These are phyloP conservation scores for Candida frijolesensis DNA, from an alignment of 1,139 yeast species.

Conservation along the genomic window DNA sequence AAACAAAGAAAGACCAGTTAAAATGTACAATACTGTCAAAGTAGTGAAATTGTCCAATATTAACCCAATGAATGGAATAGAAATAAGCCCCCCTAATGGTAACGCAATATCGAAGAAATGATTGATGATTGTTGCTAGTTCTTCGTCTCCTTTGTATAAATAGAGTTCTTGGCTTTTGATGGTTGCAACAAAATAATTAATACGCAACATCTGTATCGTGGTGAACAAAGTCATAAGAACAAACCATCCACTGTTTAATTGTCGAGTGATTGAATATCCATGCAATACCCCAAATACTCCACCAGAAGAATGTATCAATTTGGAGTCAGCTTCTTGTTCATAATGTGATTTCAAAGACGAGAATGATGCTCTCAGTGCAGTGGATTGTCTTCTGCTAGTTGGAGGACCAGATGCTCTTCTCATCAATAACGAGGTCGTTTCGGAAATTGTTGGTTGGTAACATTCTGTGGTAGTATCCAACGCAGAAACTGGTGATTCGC, in stretches of 20 bases:
- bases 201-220: slow-evolving; percentile 83
- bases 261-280: slow-evolving; percentile 59
- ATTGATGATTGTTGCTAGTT: slow-evolving; percentile 60
- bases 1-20: slow-evolving; percentile 54
- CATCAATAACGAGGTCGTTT: slow-evolving; percentile 45
- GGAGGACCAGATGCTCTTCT: slow-evolving; percentile 28
- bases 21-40: slow-evolving; percentile 53
- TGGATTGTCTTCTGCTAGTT: slow-evolving; percentile 38
- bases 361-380: slow-evolving; percentile 38
- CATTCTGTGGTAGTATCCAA: slow-evolving; percentile 3
- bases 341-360: slow-evolving; percentile 54
- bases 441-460: slow-evolving; percentile 43
- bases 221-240: slow-evolving; percentile 74
- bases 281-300: slow-evolving; percentile 89
- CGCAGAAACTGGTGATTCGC: slow-evolving; percentile 14
- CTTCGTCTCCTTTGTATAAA: slow-evolving; percentile 54
- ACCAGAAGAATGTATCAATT: slow-evolving; percentile 56
- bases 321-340: slow-evolving; percentile 65
- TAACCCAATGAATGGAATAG: slow-evolving; percentile 87
- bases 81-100: slow-evolving; percentile 82
- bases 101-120: slow-evolving; percentile 80
- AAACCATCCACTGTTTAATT: slow-evolving; percentile 79
- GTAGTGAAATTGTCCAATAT: slow-evolving; percentile 76
- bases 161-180: slow-evolving; percentile 75
- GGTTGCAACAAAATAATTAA: slow-evolving; percentile 91